Evolutionary conservation across 805 yeast genomes (phyloP).

Genomic region (Starmera quercuum): DNA sequence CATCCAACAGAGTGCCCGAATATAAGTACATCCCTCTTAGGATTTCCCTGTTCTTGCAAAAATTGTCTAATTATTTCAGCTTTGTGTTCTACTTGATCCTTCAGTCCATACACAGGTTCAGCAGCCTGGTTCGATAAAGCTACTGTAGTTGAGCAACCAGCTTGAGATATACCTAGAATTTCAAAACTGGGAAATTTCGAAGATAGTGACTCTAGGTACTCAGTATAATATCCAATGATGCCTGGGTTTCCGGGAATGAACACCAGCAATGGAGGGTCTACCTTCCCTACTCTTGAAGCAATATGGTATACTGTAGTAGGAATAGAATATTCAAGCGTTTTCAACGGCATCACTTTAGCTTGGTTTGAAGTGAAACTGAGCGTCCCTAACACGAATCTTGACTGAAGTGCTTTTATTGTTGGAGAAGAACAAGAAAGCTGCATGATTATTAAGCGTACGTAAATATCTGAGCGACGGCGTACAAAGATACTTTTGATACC

Average conservation of each 20-base stretch:
- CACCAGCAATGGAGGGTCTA: slow-evolving; percentile 33
- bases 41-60: slow-evolving; percentile 11
- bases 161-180: slow-evolving; percentile 55
- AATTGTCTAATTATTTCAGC: slow-evolving; percentile 36
- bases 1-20: slow-evolving; percentile 72
- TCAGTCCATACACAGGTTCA: slow-evolving; percentile 30
- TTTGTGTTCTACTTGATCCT: slow-evolving; percentile 56
- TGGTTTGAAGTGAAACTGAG: no score
- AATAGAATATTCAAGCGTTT: not conserved
- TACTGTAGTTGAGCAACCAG: slow-evolving; percentile 37
- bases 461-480: no score
- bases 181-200: slow-evolving; percentile 37
- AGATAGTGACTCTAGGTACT: slow-evolving; percentile 40
- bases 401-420: no score
- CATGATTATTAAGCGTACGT: no score
- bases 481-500: no score
- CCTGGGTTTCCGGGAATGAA: slow-evolving; percentile 81
- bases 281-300: not conserved
- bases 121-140: slow-evolving; percentile 8
- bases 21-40: slow-evolving; percentile 32
- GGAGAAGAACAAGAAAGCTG: no score
- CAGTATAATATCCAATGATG: slow-evolving; percentile 52
- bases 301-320: slow-evolving; percentile 17
- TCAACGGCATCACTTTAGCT: not conserved
- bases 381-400: no score